phyloP scores from a whole-genome alignment of 768 basidiomycete genomes.

The Brasilioporus rufonigricans region DNA sequence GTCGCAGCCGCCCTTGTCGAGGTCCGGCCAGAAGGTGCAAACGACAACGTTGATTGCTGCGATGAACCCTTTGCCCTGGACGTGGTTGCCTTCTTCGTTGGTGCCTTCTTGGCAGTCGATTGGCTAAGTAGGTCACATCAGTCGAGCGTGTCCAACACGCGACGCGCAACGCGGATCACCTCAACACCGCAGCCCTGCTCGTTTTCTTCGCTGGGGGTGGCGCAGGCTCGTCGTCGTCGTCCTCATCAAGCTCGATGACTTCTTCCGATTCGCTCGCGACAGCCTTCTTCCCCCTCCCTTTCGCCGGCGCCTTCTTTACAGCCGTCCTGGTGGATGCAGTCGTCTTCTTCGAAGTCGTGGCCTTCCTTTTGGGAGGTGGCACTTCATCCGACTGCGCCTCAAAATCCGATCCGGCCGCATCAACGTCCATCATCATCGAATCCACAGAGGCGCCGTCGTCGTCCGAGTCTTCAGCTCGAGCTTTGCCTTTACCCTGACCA shows the following conservation, averaged over 20 bases:
- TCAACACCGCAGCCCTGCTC: conserved; percentile 62
- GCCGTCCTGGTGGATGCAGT: conserved; percentile 32
- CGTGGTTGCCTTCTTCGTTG: conserved; percentile 46
- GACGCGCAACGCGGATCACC: conserved; percentile 38
- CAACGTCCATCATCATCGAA: conserved; percentile 79
- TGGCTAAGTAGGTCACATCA: conserved; percentile 27
- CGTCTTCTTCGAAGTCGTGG: conserved; percentile 33
- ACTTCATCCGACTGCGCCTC: conserved; percentile 43
- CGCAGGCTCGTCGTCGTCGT: conserved; percentile 46
- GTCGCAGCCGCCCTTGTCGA: conserved; percentile 68
- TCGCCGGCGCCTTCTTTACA: conserved; percentile 47
- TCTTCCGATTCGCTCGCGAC: conserved; percentile 50
- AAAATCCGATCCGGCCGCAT: conserved; percentile 50
- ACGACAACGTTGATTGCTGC: conserved; percentile 52
- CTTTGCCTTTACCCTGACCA: conserved; percentile 51
- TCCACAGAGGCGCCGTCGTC: conserved; percentile 47
- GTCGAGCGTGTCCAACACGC: conserved; percentile 28
- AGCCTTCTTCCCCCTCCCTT: conserved; percentile 54
- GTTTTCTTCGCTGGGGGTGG: conserved; percentile 54
- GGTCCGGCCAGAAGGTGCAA: conserved; percentile 55
- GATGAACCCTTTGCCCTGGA: conserved; percentile 29
- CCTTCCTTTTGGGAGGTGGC: conserved; percentile 44
- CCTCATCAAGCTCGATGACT: conserved; percentile 52
- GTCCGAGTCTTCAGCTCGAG: conserved; percentile 51
- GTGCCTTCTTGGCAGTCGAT: conserved; percentile 48